Evolutionary conservation across 768 basidiomycete species (phyloP).

Genomic region (Nidularia sp.): DNA sequence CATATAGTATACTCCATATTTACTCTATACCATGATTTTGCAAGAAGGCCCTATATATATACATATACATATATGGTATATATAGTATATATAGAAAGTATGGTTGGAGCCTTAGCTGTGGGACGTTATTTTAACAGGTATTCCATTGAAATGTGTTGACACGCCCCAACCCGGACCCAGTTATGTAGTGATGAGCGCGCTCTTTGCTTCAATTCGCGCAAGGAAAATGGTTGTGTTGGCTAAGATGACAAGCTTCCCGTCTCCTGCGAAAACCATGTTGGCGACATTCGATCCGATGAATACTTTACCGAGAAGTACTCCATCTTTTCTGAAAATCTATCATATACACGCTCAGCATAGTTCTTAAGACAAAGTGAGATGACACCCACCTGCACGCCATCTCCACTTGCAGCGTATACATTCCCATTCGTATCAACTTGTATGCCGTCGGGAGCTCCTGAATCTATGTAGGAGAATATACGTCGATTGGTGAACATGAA

Average conservation of each 20-base stretch:
- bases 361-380: neutral
- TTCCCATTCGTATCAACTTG: neutral
- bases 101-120: no score
- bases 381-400: neutral
- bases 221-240: neutral
- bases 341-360: neutral
- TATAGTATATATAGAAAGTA: no score
- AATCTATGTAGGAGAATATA: slow-evolving; percentile 16
- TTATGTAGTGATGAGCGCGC: neutral
- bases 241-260: neutral
- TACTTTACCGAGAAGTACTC: neutral
- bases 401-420: neutral
- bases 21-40: no score
- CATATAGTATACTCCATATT: no score
- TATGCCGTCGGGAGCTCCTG: neutral
- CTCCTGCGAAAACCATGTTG: neutral
- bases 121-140: no score
- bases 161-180: no score
- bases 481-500: slow-evolving; percentile 56
- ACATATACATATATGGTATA: no score
- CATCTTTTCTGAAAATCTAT: neutral
- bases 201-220: neutral
- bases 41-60: no score
- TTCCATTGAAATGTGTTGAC: no score
- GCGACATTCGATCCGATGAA: neutral